Percentiles rank a stretch among this genome's conserved stretches.
These are phyloP conservation scores for Dianthus caryophyllus DNA, from an alignment of 148 eudicot genomes.

Conservation along the genomic window DNA sequence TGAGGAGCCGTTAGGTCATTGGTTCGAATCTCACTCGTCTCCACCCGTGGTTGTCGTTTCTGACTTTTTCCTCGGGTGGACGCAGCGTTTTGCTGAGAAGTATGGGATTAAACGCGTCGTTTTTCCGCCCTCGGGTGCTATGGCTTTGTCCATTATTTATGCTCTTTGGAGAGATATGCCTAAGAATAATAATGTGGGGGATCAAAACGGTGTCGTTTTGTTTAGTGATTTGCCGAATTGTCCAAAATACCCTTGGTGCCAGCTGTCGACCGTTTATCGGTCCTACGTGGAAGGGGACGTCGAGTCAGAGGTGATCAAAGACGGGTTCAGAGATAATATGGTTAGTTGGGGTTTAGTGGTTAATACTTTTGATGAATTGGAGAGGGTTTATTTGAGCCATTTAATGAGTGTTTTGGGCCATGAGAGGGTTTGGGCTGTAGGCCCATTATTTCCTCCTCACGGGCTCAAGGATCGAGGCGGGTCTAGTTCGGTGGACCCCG, in stretches of 20 bases:
- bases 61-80: constrained; percentile 40
- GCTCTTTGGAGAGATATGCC: constrained; percentile 33
- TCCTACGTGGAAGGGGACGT: constrained; percentile 26
- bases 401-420: constrained; percentile 22
- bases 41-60: constrained; percentile 36
- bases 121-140: constrained; percentile 35
- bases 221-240: constrained; percentile 19
- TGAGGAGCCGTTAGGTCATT: constrained; percentile 19
- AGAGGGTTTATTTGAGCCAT: constrained; percentile 30
- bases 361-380: constrained; percentile 35
- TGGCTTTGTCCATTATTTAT: constrained; percentile 33
- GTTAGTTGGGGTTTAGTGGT: constrained; percentile 37
- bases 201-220: constrained; percentile 16
- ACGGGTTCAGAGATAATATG: constrained; percentile 21
- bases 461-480: constrained; percentile 27
- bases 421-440: constrained; percentile 38
- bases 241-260: constrained; percentile 35
- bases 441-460: constrained; percentile 26
- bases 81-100: constrained; percentile 23
- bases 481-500: constrained; percentile 18
- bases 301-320: constrained; percentile 30
- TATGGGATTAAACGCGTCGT: constrained; percentile 29
- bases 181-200: background rate
- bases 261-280: constrained; percentile 25
- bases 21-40: constrained; percentile 30